A percentile compares a stretch with the other conserved stretches of the same genome.
These are phyloP conservation scores for Babesia bigemina DNA, from an alignment of 169 alveolate genomes.

Conservation along the genomic window DNA sequence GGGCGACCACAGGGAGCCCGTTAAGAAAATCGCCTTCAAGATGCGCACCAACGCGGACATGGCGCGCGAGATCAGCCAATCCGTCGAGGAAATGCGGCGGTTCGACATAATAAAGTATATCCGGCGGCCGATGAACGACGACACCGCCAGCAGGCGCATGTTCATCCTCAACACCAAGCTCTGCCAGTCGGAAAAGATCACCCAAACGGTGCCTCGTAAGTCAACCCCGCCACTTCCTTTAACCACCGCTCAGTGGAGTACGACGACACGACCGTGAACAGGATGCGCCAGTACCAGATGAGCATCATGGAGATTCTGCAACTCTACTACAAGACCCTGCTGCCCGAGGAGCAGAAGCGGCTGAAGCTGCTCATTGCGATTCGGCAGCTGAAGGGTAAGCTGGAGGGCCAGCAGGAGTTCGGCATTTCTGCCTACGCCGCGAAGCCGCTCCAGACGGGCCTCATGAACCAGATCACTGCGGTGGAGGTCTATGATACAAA, in stretches of 20 bases:
- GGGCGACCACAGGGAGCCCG: constrained; percentile 1
- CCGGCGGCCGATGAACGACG: constrained; percentile 16
- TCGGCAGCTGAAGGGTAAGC: constrained; percentile 42
- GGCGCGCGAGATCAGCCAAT: background rate
- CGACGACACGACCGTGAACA: constrained; percentile 47
- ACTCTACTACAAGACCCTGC: constrained; percentile 56
- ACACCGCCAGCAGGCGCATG: constrained; percentile 49
- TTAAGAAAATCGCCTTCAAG: background rate
- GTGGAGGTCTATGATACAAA: constrained; percentile 62
- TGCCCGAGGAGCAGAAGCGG: constrained; percentile 66
- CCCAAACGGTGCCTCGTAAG: constrained; percentile 57
- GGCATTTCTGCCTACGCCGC: constrained; percentile 54
- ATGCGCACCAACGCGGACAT: constrained; percentile 15
- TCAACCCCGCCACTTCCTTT: background rate
- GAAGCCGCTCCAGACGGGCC: constrained; percentile 66
- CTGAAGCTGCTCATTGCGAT: constrained; percentile 31
- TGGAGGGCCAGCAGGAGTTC: constrained; percentile 51
- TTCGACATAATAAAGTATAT: constrained; percentile 9
- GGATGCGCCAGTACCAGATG: constrained; percentile 53
- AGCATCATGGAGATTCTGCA: constrained; percentile 60
- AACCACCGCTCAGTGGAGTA: constrained; percentile 52
- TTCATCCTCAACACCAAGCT: constrained; percentile 66
- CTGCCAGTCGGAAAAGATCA: constrained; percentile 64
- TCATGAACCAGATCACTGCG: constrained; percentile 65
- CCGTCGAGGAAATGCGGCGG: background rate